Conservation (phyloP, 345 rosid species). For the Firmiana major region DNA sequence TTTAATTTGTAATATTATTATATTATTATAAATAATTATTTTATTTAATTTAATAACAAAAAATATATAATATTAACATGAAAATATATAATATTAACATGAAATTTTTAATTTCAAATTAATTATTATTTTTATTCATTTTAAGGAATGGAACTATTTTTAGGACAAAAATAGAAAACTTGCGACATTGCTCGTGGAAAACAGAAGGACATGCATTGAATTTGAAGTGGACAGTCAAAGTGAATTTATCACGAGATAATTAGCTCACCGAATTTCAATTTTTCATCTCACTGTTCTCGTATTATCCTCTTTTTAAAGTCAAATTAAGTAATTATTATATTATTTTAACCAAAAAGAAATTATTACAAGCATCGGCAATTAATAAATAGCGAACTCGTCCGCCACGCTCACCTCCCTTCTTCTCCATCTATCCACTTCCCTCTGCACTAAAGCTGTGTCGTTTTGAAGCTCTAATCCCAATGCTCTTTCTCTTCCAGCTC, state of each 20-base stretch:
- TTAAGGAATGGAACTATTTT: no score
- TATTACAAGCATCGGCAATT: no score
- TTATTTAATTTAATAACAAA: no score
- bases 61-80: no score
- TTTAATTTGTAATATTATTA: no score
- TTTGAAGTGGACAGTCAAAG: not conserved
- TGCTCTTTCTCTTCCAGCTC: not conserved
- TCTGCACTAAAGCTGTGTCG: not conserved
- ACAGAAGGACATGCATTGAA: not conserved
- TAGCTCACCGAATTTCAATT: not conserved
- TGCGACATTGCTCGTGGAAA: no score
- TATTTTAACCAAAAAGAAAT: not conserved
- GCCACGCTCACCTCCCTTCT: not conserved
- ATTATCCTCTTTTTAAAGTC: not conserved
- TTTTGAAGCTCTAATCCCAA: not conserved
- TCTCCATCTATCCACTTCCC: no score
- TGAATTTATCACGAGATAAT: not conserved
- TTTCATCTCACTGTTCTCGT: not conserved
- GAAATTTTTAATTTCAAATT: no score
- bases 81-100: no score
- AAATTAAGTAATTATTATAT: not conserved
- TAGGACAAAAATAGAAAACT: no score
- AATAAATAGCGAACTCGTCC: not conserved
- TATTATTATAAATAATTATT: no score
- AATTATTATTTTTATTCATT: no score